Evolutionary conservation across 1,284 basidiomycete genomes (phyloP).

Genomic region (Mycena sp.): DNA sequence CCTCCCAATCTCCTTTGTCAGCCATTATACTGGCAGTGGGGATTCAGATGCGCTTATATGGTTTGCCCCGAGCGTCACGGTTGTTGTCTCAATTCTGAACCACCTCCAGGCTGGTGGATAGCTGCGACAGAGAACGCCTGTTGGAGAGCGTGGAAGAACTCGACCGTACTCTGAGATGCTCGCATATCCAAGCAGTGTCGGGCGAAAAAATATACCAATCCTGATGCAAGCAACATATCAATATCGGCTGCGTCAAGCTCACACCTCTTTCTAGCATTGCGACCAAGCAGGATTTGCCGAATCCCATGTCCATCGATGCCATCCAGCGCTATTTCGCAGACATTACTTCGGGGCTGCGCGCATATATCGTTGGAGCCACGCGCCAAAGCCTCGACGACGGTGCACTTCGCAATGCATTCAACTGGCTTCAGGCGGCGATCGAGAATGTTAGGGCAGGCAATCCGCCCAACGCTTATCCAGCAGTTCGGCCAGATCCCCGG

Average conservation of each 20-base stretch:
- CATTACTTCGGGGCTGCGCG: constrained; percentile 34
- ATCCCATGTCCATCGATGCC: constrained; percentile 38
- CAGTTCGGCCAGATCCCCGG: background rate
- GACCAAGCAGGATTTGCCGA: constrained; percentile 47
- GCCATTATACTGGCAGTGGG: constrained; percentile 15
- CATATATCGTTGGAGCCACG: constrained; percentile 38
- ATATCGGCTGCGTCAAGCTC: background rate
- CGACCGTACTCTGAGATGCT: constrained; percentile 1
- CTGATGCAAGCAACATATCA: constrained; percentile 5
- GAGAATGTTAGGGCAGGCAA: constrained; percentile 32
- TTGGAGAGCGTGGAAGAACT: constrained; percentile 39
- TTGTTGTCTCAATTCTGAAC: too few species aligned
- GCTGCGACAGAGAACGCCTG: constrained; percentile 32
- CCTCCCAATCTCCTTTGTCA: constrained; percentile 29
- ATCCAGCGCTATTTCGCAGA: constrained; percentile 41
- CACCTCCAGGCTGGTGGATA: constrained; percentile 44
- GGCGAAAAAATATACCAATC: constrained; percentile 4
- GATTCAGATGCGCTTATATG: constrained; percentile 42
- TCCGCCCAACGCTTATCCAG: constrained; percentile 8
- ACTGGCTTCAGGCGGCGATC: constrained; percentile 46
- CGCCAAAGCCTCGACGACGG: constrained; percentile 25
- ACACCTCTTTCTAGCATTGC: constrained; percentile 40
- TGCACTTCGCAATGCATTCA: constrained; percentile 47
- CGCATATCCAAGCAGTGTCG: background rate
- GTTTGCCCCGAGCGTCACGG: constrained; percentile 6